Evolutionary conservation across 2,329 filamentous ascomycete species (phyloP).

Genomic region (Decorospora gaudefroyi): DNA sequence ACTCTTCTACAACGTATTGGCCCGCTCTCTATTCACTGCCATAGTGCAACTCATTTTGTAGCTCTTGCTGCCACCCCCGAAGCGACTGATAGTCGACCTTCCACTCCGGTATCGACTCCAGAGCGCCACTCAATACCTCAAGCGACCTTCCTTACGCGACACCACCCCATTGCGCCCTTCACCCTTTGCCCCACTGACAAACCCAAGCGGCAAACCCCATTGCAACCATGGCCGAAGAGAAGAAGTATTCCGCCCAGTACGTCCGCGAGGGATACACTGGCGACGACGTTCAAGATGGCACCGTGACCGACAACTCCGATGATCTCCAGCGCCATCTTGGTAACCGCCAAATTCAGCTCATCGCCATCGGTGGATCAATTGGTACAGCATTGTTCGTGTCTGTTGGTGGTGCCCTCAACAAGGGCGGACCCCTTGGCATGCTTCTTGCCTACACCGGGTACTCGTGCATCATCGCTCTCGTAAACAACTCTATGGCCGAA

Average conservation of each 20-base stretch:
- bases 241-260: slow-evolving; percentile 41
- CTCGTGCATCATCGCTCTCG: slow-evolving; percentile 59
- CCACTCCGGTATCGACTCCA: slow-evolving; percentile 16
- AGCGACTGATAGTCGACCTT: slow-evolving; percentile 18
- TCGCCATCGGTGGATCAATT: slow-evolving; percentile 50
- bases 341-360: slow-evolving; percentile 50
- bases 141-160: slow-evolving; percentile 23
- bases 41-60: slow-evolving; percentile 31
- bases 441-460: slow-evolving; percentile 65
- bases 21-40: slow-evolving; percentile 25
- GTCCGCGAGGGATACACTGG: slow-evolving; percentile 30
- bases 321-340: slow-evolving; percentile 48
- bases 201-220: slow-evolving; percentile 20
- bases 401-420: slow-evolving; percentile 61
- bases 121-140: slow-evolving; percentile 21
- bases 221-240: slow-evolving; percentile 40
- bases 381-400: slow-evolving; percentile 61
- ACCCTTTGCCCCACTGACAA: slow-evolving; percentile 8
- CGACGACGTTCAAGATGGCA: slow-evolving; percentile 37
- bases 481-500: slow-evolving; percentile 69
- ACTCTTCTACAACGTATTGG: slow-evolving; percentile 17
- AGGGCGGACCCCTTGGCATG: slow-evolving; percentile 58
- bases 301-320: slow-evolving; percentile 42
- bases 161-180: slow-evolving; percentile 17
- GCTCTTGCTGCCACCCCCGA: slow-evolving; percentile 27